A percentile compares a stretch with the other conserved stretches of the same genome.
Conservation (phyloP, 176 grass and related monocot species). For the Avena sativa region DNA sequence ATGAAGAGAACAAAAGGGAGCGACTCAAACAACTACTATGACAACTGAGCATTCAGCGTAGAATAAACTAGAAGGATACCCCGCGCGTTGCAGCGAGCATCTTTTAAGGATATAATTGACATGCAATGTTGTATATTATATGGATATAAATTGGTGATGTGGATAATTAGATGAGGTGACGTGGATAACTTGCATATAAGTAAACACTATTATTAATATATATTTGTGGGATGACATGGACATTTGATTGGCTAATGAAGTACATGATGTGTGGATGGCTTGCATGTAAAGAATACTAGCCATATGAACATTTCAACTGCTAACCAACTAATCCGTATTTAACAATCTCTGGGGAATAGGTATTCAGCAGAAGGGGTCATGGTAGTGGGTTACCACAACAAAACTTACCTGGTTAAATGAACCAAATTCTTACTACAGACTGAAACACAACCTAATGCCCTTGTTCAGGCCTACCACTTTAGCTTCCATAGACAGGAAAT, state of each 20-base stretch:
- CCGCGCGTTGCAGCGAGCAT: too few species aligned
- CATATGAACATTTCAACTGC: neutral
- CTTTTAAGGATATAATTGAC: too few species aligned
- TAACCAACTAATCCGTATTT: neutral
- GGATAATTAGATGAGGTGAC: too few species aligned
- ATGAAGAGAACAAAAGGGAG: neutral
- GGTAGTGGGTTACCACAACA: neutral
- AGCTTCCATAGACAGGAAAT: neutral
- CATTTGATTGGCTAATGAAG: too few species aligned
- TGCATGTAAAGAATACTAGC: neutral
- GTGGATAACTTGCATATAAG: too few species aligned
- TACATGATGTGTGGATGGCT: too few species aligned
- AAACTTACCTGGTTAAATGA: neutral
- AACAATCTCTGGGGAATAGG: neutral
- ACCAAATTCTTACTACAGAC: neutral
- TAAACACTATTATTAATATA: too few species aligned
- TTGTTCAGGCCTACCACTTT: neutral
- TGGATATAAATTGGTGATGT: too few species aligned
- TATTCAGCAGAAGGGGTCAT: neutral
- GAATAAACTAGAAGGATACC: neutral
- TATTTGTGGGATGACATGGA: too few species aligned
- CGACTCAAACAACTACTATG: neutral
- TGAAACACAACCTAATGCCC: neutral
- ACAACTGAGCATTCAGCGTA: neutral
- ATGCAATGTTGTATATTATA: too few species aligned